Conservation (phyloP, 495 filamentous ascomycete genomes). For the Penicillium arizonense region DNA sequence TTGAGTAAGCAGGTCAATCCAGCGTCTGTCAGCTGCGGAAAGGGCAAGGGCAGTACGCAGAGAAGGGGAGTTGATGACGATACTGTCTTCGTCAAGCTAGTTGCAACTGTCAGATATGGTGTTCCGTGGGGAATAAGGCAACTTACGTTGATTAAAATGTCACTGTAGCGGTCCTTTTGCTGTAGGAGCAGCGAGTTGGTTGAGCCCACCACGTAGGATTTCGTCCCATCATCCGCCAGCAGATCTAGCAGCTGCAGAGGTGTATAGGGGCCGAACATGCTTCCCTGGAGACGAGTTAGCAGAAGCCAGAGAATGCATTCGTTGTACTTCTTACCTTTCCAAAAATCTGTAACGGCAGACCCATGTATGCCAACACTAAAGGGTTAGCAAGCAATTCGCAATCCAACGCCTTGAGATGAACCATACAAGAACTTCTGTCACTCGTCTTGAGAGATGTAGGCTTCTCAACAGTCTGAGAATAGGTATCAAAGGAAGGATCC, state of each 20-base stretch:
- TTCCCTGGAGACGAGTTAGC: constrained; percentile 58
- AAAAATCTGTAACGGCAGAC: constrained; percentile 90
- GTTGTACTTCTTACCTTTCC: constrained; percentile 64
- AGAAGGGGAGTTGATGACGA: constrained; percentile 78
- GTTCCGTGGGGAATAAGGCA: not conserved
- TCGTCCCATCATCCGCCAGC: constrained; percentile 90
- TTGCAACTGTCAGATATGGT: not conserved
- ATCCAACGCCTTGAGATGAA: not conserved
- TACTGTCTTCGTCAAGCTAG: constrained; percentile 80
- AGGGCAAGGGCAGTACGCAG: constrained; percentile 75
- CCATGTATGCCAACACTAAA: constrained; percentile 85
- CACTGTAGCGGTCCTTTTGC: constrained; percentile 95
- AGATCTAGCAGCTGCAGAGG: constrained; percentile 94
- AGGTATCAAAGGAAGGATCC: constrained; percentile 82
- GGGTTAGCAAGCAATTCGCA: constrained; percentile 24
- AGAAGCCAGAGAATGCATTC: not conserved
- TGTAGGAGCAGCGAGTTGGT: constrained; percentile 93
- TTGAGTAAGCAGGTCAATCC: constrained; percentile 94
- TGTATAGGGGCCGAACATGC: constrained; percentile 95
- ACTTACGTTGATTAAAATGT: constrained; percentile 85
- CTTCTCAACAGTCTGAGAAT: constrained; percentile 69
- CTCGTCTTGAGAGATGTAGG: constrained; percentile 89
- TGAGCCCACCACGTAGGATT: constrained; percentile 95
- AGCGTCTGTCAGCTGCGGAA: constrained; percentile 84
- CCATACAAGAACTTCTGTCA: constrained; percentile 75